These are phyloP conservation scores for Ceratorhiza oryzae-sativae DNA, from an alignment of 1,284 basidiomycete species.

Conservation along the genomic window DNA sequence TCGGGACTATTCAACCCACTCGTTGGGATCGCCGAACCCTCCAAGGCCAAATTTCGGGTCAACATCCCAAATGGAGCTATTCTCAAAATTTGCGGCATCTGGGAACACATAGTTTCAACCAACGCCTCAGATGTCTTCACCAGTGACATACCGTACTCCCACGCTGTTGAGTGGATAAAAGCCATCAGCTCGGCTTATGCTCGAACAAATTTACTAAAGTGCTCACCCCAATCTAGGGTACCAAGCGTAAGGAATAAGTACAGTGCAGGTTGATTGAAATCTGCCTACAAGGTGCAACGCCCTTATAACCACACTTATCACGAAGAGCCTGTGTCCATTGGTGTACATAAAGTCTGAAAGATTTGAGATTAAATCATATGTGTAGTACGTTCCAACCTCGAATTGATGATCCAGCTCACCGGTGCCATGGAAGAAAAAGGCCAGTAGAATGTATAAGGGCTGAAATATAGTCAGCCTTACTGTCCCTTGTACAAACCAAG, in stretches of 20 bases:
- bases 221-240: slow-evolving; percentile 15
- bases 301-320: slow-evolving; percentile 6
- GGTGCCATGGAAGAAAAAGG: slow-evolving; percentile 5
- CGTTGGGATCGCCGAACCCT: slow-evolving; percentile 8
- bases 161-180: not conserved
- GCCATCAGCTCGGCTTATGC: not conserved
- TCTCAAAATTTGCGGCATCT: slow-evolving; percentile 11
- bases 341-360: slow-evolving; percentile 6
- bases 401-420: not conserved
- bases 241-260: not conserved
- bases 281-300: slow-evolving; percentile 19
- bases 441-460: slow-evolving; percentile 13
- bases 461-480: not conserved
- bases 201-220: not conserved
- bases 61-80: slow-evolving; percentile 8
- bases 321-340: slow-evolving; percentile 21
- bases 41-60: not conserved
- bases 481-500: not conserved
- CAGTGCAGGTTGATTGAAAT: not conserved
- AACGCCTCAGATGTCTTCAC: not conserved
- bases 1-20: not conserved
- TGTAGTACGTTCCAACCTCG: not conserved
- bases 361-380: not conserved
- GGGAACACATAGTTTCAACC: not conserved
- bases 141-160: slow-evolving; percentile 6